Evolutionary conservation across 257 asterid genomes (phyloP).

Genomic region (Nicotiana knightiana): DNA sequence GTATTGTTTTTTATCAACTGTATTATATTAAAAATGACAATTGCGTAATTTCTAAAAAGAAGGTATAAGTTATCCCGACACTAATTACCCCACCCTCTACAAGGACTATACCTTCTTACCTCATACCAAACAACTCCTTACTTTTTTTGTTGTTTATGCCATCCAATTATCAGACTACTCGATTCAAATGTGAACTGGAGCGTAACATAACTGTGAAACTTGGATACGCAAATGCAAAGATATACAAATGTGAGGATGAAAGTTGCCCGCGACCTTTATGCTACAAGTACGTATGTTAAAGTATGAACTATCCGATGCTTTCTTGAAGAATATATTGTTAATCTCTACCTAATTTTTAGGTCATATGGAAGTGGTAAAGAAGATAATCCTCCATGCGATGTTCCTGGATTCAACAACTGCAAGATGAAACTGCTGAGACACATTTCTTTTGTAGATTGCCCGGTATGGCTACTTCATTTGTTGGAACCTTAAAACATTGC

Average conservation of each 20-base stretch:
- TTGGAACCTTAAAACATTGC: neutral
- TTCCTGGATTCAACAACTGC: constrained; percentile 82
- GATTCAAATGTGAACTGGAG: constrained; percentile 90
- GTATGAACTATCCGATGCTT: neutral
- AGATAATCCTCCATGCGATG: constrained; percentile 89
- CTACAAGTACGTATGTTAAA: constrained; percentile 60
- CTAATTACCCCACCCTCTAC: too few relatives aligned
- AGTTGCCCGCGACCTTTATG: constrained; percentile 83
- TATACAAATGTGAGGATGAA: constrained; percentile 88
- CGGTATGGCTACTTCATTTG: constrained; percentile 35
- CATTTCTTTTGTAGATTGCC: constrained; percentile 95
- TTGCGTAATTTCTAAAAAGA: too few relatives aligned
- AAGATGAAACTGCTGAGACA: constrained; percentile 89
- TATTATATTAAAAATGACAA: too few relatives aligned
- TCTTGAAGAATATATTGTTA: constrained; percentile 11
- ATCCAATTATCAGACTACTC: constrained; percentile 19
- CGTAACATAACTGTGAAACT: constrained; percentile 94
- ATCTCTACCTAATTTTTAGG: constrained; percentile 30
- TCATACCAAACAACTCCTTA: neutral
- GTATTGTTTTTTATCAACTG: too few relatives aligned
- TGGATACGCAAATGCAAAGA: constrained; percentile 98
- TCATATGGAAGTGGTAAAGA: constrained; percentile 96
- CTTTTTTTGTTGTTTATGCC: too few relatives aligned
- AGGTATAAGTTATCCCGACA: too few relatives aligned
- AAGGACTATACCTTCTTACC: too few relatives aligned